Evolutionary conservation across 1,284 basidiomycete genomes (phyloP).

Genomic region (Paramarasmius palmivorus): DNA sequence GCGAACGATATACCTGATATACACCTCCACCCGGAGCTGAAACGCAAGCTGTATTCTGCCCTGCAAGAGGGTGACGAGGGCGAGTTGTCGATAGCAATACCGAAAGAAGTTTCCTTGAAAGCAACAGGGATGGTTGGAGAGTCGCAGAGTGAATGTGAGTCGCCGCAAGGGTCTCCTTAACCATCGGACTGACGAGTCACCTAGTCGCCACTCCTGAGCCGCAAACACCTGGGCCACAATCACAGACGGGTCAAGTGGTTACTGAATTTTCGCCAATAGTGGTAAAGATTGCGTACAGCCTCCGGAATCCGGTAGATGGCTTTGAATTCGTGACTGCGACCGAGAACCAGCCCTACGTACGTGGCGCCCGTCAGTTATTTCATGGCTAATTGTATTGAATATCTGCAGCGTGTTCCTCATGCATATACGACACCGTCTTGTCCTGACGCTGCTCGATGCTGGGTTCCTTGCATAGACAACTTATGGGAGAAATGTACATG

Average conservation of each 20-base stretch:
- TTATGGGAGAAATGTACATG: slow-evolving; percentile 97
- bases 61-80: slow-evolving; percentile 91
- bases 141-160: slow-evolving; percentile 18
- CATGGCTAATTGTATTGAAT: slow-evolving; percentile 22
- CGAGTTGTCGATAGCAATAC: slow-evolving; percentile 90
- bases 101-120: slow-evolving; percentile 74
- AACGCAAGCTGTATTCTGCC: slow-evolving; percentile 89
- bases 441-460: slow-evolving; percentile 89
- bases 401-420: slow-evolving; percentile 82
- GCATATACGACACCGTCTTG: slow-evolving; percentile 89
- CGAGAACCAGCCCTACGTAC: slow-evolving; percentile 82
- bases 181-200: slow-evolving; percentile 1
- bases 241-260: slow-evolving; percentile 40
- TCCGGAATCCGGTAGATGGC: slow-evolving; percentile 83
- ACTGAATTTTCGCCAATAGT: slow-evolving; percentile 79
- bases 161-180: neutral
- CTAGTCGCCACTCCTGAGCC: slow-evolving; percentile 78
- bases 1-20: slow-evolving; percentile 75
- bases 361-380: slow-evolving; percentile 29
- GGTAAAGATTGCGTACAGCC: slow-evolving; percentile 78
- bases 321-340: slow-evolving; percentile 83
- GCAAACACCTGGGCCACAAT: slow-evolving; percentile 58
- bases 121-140: slow-evolving; percentile 20
- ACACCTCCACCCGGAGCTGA: slow-evolving; percentile 90
- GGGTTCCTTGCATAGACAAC: slow-evolving; percentile 97